Base-by-base conservation (phyloP, 768 basidiomycete species). In the Lactifluus subvellereus region DNA sequence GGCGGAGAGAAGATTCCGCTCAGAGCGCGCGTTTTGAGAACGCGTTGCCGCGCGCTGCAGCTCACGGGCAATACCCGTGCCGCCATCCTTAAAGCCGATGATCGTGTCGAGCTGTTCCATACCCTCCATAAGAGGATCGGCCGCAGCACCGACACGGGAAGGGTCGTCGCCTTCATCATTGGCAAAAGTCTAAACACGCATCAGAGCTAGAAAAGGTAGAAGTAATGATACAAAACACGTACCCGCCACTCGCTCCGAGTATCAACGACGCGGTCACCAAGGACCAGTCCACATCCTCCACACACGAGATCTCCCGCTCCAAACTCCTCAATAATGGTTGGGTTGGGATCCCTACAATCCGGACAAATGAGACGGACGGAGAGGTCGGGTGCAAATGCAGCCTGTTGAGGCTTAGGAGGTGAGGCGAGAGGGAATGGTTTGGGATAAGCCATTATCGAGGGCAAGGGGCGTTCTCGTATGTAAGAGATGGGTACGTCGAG, bases 161-260 rank as follows among this genome's bases (percentile, higher is more conserved):
- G 97, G 97, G 74, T 99, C 97, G 74, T 98, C 96, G 66, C 96
- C 95, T 79, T 99, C 97, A 70, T 98, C 96, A 73, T 98, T 97
- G 68, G 97, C 97, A 75, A 99, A 99, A 65, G 97, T 98, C 91
- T 98, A 78, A n/a, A 66, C 22, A 14, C 6, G 20, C n/a, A 7
- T 48, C 49, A 70, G 37, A 49, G 68, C 56, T 45, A 54, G 49
- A 40, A 56, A 63, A 48, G 37, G 67, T 67, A 64, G 59, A 33
- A 59, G n/a, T 52, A 32, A 52, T 61, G 59, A 43, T 35, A 62
- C 57, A n/a, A 62, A 43, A 14, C 48, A 84, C 90, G 80, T 79
- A 91, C 90, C 80, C 87, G 79, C 91, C 95, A 99, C 87, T 99
- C 97, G 77, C 92, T 94, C 74, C 96, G 81, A 42, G 97, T 98